Evolutionary conservation across 2,329 filamentous ascomycete species (phyloP).

Genomic region (Alternaria sp.): DNA sequence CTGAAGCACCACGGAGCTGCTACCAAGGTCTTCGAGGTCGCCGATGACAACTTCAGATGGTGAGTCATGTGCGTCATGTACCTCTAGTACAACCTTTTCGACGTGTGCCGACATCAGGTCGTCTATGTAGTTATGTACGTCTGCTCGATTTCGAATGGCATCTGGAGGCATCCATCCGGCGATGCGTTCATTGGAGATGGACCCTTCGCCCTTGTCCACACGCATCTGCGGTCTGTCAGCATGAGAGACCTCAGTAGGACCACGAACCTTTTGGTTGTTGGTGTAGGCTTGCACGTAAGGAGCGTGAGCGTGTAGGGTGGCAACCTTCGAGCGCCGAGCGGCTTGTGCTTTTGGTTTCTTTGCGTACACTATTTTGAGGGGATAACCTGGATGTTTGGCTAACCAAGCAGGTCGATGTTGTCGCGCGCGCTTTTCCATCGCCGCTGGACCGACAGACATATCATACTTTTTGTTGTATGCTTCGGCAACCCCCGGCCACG

Average conservation of each 20-base stretch:
- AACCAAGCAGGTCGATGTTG: conserved; percentile 10
- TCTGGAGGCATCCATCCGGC: conserved; percentile 12
- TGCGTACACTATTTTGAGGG: conserved; percentile 10
- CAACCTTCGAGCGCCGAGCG: not conserved
- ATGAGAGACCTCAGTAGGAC: not conserved
- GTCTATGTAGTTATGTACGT: conserved; percentile 4
- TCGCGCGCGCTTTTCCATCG: conserved; percentile 18
- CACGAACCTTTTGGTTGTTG: not conserved
- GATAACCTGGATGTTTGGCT: conserved; percentile 6
- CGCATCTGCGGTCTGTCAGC: not conserved
- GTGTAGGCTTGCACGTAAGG: not conserved
- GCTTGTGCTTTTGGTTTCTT: not conserved
- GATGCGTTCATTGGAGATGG: not conserved
- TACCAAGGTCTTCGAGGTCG: not conserved
- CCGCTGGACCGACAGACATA: conserved; percentile 3
- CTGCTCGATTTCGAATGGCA: conserved; percentile 4
- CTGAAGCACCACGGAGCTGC: not conserved
- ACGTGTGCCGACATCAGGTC: not conserved
- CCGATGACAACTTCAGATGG: not conserved
- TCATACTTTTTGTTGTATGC: conserved; percentile 15
- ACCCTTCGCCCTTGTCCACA: not conserved
- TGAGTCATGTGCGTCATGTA: not conserved
- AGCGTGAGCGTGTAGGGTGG: not conserved
- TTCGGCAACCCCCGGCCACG: conserved; percentile 10
- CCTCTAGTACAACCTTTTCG: not conserved